These are phyloP conservation scores for Ciborinia camelliae DNA, from an alignment of 2,329 filamentous ascomycete genomes.

Conservation along the genomic window DNA sequence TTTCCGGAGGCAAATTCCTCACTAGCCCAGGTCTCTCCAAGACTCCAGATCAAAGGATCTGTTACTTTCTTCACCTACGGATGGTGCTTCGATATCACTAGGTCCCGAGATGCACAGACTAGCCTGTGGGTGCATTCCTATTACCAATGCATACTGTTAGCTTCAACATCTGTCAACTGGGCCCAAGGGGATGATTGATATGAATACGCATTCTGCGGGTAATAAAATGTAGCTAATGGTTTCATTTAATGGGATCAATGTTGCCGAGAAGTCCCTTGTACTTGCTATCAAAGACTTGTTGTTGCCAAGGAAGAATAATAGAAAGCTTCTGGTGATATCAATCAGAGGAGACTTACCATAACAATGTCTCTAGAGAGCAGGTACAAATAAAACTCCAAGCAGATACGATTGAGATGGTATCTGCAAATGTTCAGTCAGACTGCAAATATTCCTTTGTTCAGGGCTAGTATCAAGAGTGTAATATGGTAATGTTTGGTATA, in stretches of 20 bases:
- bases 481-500: not conserved
- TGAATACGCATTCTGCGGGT: not conserved
- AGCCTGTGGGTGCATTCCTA: not conserved
- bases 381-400: not conserved
- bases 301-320: too few relatives aligned
- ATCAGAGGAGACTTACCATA: not conserved
- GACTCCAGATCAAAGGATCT: not conserved
- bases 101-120: not conserved
- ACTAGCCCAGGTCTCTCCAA: not conserved
- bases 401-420: too few relatives aligned
- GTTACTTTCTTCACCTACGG: accelerated
- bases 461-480: too few relatives aligned
- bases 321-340: not conserved
- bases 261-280: not conserved
- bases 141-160: not conserved
- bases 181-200: not conserved
- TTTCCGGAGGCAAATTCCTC: not conserved
- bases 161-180: accelerated
- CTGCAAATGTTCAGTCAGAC: too few relatives aligned
- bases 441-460: too few relatives aligned
- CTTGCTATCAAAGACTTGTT: not conserved
- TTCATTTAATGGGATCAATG: not conserved
- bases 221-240: not conserved
- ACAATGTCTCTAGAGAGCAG: not conserved
- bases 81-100: not conserved